These are phyloP conservation scores for Colletotrichum sublineola DNA, from an alignment of 2,329 filamentous ascomycete species.

Conservation along the genomic window DNA sequence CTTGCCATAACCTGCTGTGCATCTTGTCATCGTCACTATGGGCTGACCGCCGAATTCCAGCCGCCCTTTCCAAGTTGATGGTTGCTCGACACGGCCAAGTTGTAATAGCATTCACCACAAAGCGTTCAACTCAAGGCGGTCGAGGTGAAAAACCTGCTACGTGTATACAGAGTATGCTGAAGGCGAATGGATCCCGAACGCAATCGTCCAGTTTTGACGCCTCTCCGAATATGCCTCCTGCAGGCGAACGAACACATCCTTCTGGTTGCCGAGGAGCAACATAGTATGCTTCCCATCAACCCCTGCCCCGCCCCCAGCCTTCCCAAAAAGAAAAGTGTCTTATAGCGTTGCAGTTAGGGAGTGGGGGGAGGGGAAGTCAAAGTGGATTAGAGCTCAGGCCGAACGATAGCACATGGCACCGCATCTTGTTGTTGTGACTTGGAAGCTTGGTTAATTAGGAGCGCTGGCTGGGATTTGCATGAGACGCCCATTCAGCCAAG, in stretches of 20 bases:
- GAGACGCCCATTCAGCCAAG: not conserved
- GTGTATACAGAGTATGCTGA: not conserved
- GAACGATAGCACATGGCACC: slow-evolving; percentile 16
- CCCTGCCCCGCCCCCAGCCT: slow-evolving; percentile 1
- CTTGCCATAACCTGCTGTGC: slow-evolving; percentile 4
- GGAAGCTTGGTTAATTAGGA: not conserved
- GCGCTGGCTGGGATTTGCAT: not conserved
- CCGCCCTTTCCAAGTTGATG: not conserved
- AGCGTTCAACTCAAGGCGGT: not conserved
- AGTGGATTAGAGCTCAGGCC: slow-evolving; percentile 5
- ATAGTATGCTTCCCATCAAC: not conserved
- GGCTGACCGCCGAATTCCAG: slow-evolving; percentile 1
- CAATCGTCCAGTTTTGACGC: not conserved
- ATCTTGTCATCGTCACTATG: slow-evolving; percentile 14
- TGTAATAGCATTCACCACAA: not conserved
- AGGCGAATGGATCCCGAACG: not conserved
- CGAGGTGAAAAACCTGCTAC: not conserved
- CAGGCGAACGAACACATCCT: not conserved
- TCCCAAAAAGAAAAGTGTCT: not conserved
- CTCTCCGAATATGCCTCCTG: not conserved
- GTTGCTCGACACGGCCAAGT: not conserved
- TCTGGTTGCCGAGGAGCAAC: slow-evolving; percentile 2
- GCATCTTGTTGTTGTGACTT: not conserved
- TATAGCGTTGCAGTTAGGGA: slow-evolving; percentile 3
- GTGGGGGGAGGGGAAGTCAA: not conserved